Evolutionary conservation across 148 eudicot species (phyloP), one percentile per base, ranked within the genome.

Genomic region (Silene latifolia): DNA sequence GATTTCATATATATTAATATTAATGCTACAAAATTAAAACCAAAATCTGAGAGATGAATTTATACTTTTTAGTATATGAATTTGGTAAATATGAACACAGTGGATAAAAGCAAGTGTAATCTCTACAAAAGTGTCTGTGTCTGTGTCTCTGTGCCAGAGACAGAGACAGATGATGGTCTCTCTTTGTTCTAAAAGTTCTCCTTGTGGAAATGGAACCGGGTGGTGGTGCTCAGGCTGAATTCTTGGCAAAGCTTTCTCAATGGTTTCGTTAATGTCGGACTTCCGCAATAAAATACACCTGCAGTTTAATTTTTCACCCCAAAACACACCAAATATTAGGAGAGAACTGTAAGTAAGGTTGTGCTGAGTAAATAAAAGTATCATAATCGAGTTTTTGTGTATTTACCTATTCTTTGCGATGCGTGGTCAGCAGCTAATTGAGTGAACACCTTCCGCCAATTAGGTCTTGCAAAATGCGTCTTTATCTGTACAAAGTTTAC

Each of bases 251-350:
- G 91, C 76, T 83, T 76, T 78, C 77, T 87, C 54, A 96, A 78
- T 48, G 81, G 81, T 75, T 85, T 87, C 7, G 94, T 88, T 58
- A 92, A 80, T 48, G 87, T 77, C 20, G 93, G 82, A 57, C 95
- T 89, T 81, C 99, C 99, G 78, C 99, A 92, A 72, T 96, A 96
- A 86, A 96, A 96, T 23, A 96, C 98, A 71, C 98, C 99, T 95
- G 91, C 79, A 59, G n/a, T 65, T 39, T 58, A 14, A 73, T 27
- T 53, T 53, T 24, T 47, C 58, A 69, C 18, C 72, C 39, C 18
- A 42, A 19, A 67, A 18, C 71, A 18, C 25, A 67, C 0, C n/a
- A 8, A 64, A 21, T 60, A 19, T 20, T 20, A 60, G 63, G 5
- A 60, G 13, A 10, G 21, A 60, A 60, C 27, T 39, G 44, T 39